Evolutionary conservation across 164 flowering plant genomes (phyloP), one percentile per base, ranked within the genome.

Genomic region (Liquidambar formosana): DNA sequence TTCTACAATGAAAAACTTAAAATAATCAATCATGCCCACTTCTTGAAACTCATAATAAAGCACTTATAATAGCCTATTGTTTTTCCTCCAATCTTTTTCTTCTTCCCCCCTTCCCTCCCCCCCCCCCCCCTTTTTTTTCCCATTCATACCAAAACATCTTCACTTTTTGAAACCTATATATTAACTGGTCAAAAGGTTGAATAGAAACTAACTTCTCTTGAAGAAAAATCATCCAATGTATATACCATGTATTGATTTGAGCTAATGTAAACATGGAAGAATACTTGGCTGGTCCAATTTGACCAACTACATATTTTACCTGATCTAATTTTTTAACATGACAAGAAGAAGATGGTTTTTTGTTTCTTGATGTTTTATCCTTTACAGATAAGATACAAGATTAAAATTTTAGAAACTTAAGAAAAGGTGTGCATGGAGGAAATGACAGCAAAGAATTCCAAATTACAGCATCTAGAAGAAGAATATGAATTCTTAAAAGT

Each of bases 401-500:
- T 71, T 33, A 58, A 68, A 51, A 68, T 61, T 19, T 61, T 75
- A 15, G 58, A 26, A 44, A 73, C 64, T 63, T 78, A 74, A 73
- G 84, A 82, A 65, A 70, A 77, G 28, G 16, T 57, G 63, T 76
- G 76, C 22, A 33, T 12, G 76, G 75, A 74, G 72, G 84, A 77
- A 51, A 18, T 75, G 49, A 23, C 51, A 18, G 54, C 47, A 25
- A 76, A 68, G 62, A 69, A 49, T 67, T 71, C 63, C 56, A 78
- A 85, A 68, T 48, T 73, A 43, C 65, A 75, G 27, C 73, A 70
- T 49, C 80, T 83, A n/a, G 83, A 86, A 51, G 80, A 76, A 62
- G 86, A 89, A 62, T 76, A 71, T 19, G 73, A 72, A 45, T 60
- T 84, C 48, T 69, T 84, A 61, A 82, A 86, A 72, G 81, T 65